A percentile compares a stretch with the other conserved stretches of the same genome.
Evolutionary conservation across 1,139 yeast genomes (phyloP).

Genomic region (Pneumocystis oryctolagi): DNA sequence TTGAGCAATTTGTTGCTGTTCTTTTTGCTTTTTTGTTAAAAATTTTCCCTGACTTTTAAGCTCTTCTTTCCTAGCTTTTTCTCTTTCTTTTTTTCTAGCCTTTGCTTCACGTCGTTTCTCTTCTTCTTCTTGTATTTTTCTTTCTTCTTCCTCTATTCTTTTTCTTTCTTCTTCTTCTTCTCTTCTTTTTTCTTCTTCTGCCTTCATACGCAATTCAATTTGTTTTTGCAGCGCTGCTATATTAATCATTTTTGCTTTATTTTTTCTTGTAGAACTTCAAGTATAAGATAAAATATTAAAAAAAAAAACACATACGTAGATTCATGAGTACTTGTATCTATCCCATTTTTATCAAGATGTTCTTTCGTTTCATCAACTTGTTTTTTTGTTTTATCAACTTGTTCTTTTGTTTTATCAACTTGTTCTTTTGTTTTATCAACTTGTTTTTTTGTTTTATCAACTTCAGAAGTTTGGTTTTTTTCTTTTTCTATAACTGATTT

Average conservation of each 20-base stretch:
- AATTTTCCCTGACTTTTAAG: slow-evolving; percentile 79
- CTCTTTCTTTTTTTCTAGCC: slow-evolving; percentile 55
- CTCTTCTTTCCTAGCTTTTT: slow-evolving; percentile 70
- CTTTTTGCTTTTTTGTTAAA: slow-evolving; percentile 81
- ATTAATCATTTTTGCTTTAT: slow-evolving; percentile 15
- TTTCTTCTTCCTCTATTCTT: slow-evolving; percentile 38
- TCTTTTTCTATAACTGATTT: slow-evolving; percentile 10
- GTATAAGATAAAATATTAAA: not conserved
- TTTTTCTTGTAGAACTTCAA: slow-evolving; percentile 18
- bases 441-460: slow-evolving; percentile 30
- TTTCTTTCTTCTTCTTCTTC: slow-evolving; percentile 45
- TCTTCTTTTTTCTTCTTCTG: slow-evolving; percentile 31
- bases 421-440: slow-evolving; percentile 24
- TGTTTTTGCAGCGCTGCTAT: slow-evolving; percentile 14
- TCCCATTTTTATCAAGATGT: slow-evolving; percentile 2
- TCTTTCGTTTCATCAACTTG: slow-evolving; percentile 20
- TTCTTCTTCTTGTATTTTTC: slow-evolving; percentile 52
- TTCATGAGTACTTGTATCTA: not conserved
- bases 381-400: slow-evolving; percentile 16
- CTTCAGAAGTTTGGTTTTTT: not conserved
- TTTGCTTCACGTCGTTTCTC: slow-evolving; percentile 40
- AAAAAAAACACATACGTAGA: not conserved
- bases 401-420: slow-evolving; percentile 3
- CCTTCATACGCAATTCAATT: slow-evolving; percentile 14
- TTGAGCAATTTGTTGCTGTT: slow-evolving; percentile 73